A percentile compares a stretch with the other conserved stretches of the same genome.
These are phyloP conservation scores for Trichosporon coremiiforme DNA, from an alignment of 1,284 basidiomycete species.

Conservation along the genomic window DNA sequence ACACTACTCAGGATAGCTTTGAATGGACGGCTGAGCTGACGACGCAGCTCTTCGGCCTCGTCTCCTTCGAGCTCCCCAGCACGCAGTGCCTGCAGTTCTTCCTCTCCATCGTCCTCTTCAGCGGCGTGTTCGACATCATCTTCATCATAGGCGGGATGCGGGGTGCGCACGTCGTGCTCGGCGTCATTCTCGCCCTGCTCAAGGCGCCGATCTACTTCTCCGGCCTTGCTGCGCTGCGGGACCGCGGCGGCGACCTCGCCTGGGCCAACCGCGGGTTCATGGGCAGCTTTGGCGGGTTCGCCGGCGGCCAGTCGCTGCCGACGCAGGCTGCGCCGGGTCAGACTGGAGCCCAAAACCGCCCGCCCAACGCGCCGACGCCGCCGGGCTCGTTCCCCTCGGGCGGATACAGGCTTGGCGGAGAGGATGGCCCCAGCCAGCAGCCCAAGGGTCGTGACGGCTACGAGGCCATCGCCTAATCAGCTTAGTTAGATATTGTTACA, in stretches of 20 bases:
- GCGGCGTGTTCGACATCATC: constrained; percentile 44
- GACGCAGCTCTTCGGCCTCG: constrained; percentile 47
- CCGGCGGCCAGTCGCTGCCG: background rate
- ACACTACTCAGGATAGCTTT: no score
- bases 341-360: background rate
- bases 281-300: constrained; percentile 20
- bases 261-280: constrained; percentile 20
- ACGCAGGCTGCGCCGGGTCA: background rate
- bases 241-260: constrained; percentile 44
- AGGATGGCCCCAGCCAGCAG: constrained; percentile 32
- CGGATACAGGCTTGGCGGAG: constrained; percentile 44
- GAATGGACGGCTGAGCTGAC: background rate
- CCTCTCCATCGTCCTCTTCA: constrained; percentile 39
- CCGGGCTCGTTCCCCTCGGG: constrained; percentile 36
- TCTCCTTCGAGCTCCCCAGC: constrained; percentile 44
- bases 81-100: constrained; percentile 44
- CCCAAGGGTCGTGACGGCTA: constrained; percentile 36
- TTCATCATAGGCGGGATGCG: constrained; percentile 26
- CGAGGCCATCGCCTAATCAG: constrained; percentile 37
- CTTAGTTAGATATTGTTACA: background rate
- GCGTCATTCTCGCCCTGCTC: constrained; percentile 34
- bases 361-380: background rate
- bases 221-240: constrained; percentile 38
- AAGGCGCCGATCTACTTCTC: constrained; percentile 48
- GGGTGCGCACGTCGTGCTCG: constrained; percentile 19